These are phyloP conservation scores for Tetracentron sinense DNA, from an alignment of 164 flowering plant genomes.

Conservation along the genomic window DNA sequence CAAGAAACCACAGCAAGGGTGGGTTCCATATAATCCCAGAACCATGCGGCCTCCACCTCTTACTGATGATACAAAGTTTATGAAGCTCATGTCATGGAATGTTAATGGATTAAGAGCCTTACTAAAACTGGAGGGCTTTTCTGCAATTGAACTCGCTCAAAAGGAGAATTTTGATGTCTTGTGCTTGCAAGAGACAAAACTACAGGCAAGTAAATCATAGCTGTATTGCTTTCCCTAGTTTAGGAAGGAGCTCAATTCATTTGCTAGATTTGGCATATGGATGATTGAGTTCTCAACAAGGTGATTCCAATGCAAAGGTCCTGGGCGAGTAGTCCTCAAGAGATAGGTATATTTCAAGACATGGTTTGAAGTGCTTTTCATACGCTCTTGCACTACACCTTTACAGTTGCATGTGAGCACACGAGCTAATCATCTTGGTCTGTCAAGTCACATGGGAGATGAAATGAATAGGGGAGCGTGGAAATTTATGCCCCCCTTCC, in stretches of 20 bases:
- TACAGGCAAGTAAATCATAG: constrained; percentile 54
- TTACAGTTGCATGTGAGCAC: no score
- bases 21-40: constrained; percentile 88
- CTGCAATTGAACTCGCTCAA: constrained; percentile 67
- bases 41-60: constrained; percentile 79
- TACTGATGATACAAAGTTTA: constrained; percentile 32
- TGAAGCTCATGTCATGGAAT: constrained; percentile 92
- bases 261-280: no score
- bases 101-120: constrained; percentile 93
- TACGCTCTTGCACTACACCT: no score
- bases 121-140: constrained; percentile 58
- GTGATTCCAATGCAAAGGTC: no score
- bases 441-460: no score
- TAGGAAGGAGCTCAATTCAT: not conserved
- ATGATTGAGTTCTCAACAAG: no score
- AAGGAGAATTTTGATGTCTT: constrained; percentile 87
- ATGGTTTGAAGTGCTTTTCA: no score
- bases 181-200: constrained; percentile 95
- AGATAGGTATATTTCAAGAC: no score
- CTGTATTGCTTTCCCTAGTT: not conserved
- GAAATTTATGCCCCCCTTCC: no score
- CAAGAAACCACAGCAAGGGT: constrained; percentile 85
- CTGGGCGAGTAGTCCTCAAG: no score
- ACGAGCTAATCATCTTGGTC: no score
- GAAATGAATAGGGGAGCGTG: no score